Percentiles rank a stretch among this genome's conserved stretches.
These are phyloP conservation scores for Tuber brumale DNA, from an alignment of 495 filamentous ascomycete genomes.

Conservation along the genomic window DNA sequence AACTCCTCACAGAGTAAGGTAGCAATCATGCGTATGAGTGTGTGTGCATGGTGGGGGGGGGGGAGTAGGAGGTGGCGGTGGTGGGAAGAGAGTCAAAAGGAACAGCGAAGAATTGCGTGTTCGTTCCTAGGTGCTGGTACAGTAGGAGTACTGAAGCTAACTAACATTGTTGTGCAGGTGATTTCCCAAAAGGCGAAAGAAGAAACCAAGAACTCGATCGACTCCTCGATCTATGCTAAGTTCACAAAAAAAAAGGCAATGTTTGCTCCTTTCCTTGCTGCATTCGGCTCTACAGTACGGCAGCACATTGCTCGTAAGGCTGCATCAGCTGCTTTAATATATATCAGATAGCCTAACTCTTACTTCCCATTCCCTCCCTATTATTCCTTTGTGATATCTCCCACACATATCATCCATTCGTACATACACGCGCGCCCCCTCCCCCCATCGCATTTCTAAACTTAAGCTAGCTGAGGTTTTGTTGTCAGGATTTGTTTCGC, in stretches of 20 bases:
- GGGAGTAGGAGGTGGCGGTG: no score
- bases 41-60: background rate
- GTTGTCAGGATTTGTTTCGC: constrained; percentile 2
- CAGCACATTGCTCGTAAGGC: background rate
- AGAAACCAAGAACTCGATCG: background rate
- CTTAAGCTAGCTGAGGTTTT: background rate
- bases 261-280: background rate
- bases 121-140: background rate
- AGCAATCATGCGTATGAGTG: background rate
- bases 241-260: background rate
- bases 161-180: background rate
- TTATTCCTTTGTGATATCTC: background rate
- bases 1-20: background rate
- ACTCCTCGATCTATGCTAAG: background rate
- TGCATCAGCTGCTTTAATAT: background rate
- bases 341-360: background rate
- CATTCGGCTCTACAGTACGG: background rate
- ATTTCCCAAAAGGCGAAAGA: background rate
- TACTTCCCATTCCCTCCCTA: background rate
- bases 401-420: background rate
- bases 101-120: background rate
- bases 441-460: background rate
- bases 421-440: background rate
- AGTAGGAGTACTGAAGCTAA: background rate
- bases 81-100: background rate